Evolutionary conservation across 768 basidiomycete species (phyloP), one percentile per base, ranked within the genome.

Genomic region (Phaeotremella skinneri): DNA sequence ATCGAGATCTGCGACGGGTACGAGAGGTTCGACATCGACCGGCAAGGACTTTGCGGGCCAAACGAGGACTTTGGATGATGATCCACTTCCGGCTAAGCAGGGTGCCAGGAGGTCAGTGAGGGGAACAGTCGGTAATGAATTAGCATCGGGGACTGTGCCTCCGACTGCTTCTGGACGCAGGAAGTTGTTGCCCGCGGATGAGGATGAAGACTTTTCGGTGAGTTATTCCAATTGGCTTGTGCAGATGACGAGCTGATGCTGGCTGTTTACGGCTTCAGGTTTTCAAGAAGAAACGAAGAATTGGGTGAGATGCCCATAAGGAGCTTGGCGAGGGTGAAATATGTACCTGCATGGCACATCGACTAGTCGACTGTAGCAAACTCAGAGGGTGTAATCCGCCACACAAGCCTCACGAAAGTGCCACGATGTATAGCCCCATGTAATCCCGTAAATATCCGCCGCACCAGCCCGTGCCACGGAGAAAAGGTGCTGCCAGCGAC

Each of bases 111-210:
- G n/a, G n/a, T n/a, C n/a, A n/a, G n/a, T n/a, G n/a, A n/a, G n/a
- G n/a, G n/a, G n/a, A n/a, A n/a, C n/a, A n/a, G n/a, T n/a, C n/a
- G n/a, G n/a, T n/a, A n/a, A n/a, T 17, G 34, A 37, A 37, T 7
- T 7, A 37, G 34, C 34, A 7, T 7, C 17, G 9, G 34, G 17
- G 17, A 37, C 9, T 37, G 43, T 45, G 11, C 7, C 43, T 45
- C 13, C 13, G 7, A 45, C 43, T 45, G 43, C 13, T 13, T 13
- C 43, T 11, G 62, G 52, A 6, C 58, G 57, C 27, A 53, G 58
- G 43, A 64, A 61, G 51, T 29, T 67, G 53, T 37, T 70, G n/a
- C 56, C 56, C 17, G 61, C 45, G 16, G 61, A 58, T 30, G 69
- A 67, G 21, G 68, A 70, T 42, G 69, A 70, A 20, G 62, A 64